Evolutionary conservation across 1,284 basidiomycete species (phyloP).

Genomic region (Sutorius eximius): DNA sequence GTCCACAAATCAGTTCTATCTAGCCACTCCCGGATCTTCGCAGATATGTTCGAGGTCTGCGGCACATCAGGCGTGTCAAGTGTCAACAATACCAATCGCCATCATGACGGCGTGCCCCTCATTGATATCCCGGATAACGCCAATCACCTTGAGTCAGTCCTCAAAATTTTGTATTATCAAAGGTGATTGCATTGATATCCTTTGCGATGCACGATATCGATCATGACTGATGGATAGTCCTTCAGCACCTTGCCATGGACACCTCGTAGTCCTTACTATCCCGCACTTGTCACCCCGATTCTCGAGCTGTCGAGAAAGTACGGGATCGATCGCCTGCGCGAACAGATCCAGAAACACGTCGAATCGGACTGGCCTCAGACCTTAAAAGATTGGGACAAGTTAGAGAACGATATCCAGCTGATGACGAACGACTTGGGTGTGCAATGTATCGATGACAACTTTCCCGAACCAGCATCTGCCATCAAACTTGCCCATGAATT

Average conservation of each 20-base stretch:
- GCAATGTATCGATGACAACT: not conserved
- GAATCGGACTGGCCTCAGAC: constrained; percentile 14
- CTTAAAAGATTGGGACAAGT: constrained; percentile 10
- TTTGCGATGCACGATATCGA: not conserved
- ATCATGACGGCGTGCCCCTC: constrained; percentile 11
- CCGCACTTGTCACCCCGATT: constrained; percentile 5
- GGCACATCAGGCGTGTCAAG: not conserved
- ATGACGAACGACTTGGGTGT: not conserved
- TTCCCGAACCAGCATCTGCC: constrained; percentile 14
- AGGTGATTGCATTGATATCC: not conserved
- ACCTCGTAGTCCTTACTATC: constrained; percentile 6
- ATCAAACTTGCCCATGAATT: constrained; percentile 11
- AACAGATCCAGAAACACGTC: constrained; percentile 5
- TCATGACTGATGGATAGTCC: not conserved
- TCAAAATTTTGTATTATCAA: constrained; percentile 13
- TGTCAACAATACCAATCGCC: not conserved
- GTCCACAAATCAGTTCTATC: constrained; percentile 17
- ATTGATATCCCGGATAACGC: constrained; percentile 8
- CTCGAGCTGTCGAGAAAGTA: constrained; percentile 13
- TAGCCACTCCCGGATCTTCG: constrained; percentile 11
- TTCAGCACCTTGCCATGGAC: constrained; percentile 9
- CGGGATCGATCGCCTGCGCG: constrained; percentile 8
- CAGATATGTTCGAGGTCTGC: constrained; percentile 12
- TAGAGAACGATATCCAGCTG: not conserved
- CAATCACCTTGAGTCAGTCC: constrained; percentile 6